Percentiles rank a stretch among this genome's conserved stretches.
phyloP scores from a whole-genome alignment of 192 early-diverging fungal genomes.

The Podila clonocystis region DNA sequence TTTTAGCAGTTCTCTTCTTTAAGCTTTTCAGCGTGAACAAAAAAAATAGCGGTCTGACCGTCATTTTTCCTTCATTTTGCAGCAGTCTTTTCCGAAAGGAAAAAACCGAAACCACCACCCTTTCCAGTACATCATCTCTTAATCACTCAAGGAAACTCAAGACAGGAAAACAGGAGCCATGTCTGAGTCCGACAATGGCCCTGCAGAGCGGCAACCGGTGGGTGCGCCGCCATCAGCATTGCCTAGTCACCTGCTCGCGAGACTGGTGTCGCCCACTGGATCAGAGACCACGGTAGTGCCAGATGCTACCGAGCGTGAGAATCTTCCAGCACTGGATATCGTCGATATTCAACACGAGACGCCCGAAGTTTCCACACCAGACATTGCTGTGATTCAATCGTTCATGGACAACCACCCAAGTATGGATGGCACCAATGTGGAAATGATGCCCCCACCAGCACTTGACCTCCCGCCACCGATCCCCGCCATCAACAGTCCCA shows the following conservation, averaged over 20 bases:
- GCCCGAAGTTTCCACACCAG: slow-evolving; percentile 22
- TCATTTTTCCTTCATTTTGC: no score
- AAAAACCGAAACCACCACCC: no score
- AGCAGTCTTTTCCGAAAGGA: no score
- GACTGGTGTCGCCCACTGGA: slow-evolving; percentile 7
- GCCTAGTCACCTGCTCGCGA: not conserved
- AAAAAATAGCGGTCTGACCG: no score
- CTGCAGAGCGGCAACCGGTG: not conserved
- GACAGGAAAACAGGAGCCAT: not conserved
- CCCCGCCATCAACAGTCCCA: not conserved
- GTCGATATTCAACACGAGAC: slow-evolving; percentile 1
- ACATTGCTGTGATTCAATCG: not conserved
- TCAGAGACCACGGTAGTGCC: slow-evolving; percentile 20
- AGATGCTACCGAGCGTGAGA: slow-evolving; percentile 20
- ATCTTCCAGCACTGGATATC: slow-evolving; percentile 10
- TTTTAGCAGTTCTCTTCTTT: no score
- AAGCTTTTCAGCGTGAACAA: no score
- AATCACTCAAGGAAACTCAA: not conserved
- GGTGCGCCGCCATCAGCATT: slow-evolving; percentile 19
- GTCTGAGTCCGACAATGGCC: not conserved
- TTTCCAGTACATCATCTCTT: no score
- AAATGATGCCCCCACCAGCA: not conserved
- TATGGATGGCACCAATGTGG: not conserved
- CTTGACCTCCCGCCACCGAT: slow-evolving; percentile 14
- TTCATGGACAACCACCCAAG: slow-evolving; percentile 7